Evolutionary conservation across 352 stramenopile genomes (phyloP).

Genomic region (Saprolegnia parasitica): DNA sequence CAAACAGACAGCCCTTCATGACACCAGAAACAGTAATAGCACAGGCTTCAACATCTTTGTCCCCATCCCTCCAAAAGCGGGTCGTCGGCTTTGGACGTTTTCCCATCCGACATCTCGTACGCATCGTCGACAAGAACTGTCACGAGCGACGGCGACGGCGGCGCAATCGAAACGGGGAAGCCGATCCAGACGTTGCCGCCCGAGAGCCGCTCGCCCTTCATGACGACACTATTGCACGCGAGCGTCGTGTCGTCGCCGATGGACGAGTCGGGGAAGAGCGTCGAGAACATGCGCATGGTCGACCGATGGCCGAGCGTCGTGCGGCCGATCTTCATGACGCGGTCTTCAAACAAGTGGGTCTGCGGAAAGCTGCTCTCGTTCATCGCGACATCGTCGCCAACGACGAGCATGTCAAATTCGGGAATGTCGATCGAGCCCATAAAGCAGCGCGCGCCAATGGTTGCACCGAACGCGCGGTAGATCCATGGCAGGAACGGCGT

Average conservation of each 20-base stretch:
- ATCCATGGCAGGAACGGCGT: constrained; percentile 11
- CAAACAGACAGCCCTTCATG: too few species aligned
- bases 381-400: constrained; percentile 3
- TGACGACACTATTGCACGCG: constrained; percentile 7
- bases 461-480: not conserved
- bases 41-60: too few species aligned
- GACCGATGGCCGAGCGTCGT: not conserved
- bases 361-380: constrained; percentile 11
- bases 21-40: too few species aligned
- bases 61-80: not conserved
- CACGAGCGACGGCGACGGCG: not conserved
- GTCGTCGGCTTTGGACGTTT: not conserved
- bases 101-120: not conserved
- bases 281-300: constrained; percentile 5
- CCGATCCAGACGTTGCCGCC: not conserved
- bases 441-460: constrained; percentile 4
- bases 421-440: constrained; percentile 7
- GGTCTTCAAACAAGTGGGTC: constrained; percentile 17
- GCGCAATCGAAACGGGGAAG: constrained; percentile 3
- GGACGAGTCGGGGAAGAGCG: not conserved
- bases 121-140: not conserved
- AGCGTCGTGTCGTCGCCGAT: not conserved
- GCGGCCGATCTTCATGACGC: not conserved
- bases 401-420: not conserved
- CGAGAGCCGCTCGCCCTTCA: constrained; percentile 2